phyloP scores from a whole-genome alignment of 345 rosid genomes.

The Toxicodendron radicans region DNA sequence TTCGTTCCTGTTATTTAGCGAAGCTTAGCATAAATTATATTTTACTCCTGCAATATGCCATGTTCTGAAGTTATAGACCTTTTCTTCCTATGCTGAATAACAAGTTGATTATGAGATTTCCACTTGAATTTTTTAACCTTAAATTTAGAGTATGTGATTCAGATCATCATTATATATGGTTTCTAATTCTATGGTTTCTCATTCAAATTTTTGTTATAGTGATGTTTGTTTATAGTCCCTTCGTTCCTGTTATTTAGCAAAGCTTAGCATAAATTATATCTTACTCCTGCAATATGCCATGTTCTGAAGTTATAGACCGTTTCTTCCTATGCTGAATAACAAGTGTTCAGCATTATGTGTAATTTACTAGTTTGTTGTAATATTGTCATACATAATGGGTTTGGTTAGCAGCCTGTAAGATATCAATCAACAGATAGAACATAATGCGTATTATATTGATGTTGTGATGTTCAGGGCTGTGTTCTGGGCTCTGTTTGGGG shows the following conservation, averaged over 20 bases:
- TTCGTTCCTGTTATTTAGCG: neutral
- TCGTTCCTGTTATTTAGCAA: no score
- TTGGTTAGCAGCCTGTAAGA: neutral
- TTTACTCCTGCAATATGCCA: no score
- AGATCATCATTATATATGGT: no score
- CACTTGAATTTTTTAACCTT: no score
- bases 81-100: no score
- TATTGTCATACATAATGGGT: neutral
- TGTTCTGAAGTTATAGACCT: no score
- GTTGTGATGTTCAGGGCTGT: conserved; percentile 57
- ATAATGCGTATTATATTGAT: conserved; percentile 4
- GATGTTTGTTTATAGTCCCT: no score
- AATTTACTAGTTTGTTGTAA: neutral
- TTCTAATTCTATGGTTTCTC: no score
- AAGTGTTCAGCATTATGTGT: neutral
- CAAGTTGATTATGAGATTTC: no score
- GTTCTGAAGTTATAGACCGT: neutral
- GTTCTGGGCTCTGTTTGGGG: conserved; percentile 96
- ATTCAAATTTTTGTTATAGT: no score
- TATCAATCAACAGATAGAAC: neutral
- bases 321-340: neutral
- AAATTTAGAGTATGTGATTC: no score
- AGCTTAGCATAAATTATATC: no score
- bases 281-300: neutral
- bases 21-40: neutral